Evolutionary conservation across 2,329 filamentous ascomycete genomes (phyloP).

Genomic region (Fusarium sp.): DNA sequence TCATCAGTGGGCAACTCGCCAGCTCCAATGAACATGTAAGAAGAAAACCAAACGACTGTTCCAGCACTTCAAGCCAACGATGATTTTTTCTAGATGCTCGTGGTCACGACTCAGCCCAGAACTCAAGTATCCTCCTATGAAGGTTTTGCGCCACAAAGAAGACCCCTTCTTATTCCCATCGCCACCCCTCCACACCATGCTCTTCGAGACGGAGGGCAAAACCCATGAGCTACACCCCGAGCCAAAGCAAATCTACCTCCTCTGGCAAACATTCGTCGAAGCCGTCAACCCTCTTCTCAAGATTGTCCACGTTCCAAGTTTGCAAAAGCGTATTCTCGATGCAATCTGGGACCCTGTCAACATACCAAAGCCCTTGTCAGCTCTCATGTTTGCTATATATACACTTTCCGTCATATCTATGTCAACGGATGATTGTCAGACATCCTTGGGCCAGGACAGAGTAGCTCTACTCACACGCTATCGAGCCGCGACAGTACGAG

Average conservation of each 20-base stretch:
- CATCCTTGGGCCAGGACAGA: conserved; percentile 35
- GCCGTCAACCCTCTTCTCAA: conserved; percentile 53
- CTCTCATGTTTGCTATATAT: conserved; percentile 52
- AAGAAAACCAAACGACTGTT: fast-evolving
- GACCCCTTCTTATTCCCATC: conserved; percentile 36
- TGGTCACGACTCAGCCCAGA: conserved; percentile 44
- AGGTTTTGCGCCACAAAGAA: conserved; percentile 41
- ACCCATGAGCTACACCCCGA: conserved; percentile 49
- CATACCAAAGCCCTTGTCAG: conserved; percentile 37
- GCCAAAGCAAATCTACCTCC: conserved; percentile 49
- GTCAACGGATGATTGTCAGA: conserved; percentile 35
- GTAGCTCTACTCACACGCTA: conserved; percentile 41
- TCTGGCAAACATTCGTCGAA: conserved; percentile 56
- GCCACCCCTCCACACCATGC: conserved; percentile 20
- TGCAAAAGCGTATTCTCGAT: conserved; percentile 52
- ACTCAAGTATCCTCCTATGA: conserved; percentile 47
- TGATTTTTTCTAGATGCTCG: conserved; percentile 20
- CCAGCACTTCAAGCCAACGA: fast-evolving
- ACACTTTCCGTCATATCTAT: conserved; percentile 46
- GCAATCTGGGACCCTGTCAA: conserved; percentile 47
- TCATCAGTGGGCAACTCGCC: neutral
- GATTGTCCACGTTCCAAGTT: conserved; percentile 53
- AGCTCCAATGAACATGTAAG: conserved; percentile 21
- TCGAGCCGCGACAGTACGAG: conserved; percentile 44
- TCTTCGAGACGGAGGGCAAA: neutral